Conservation (phyloP, 1,284 basidiomycete species). For the Cryptococcus jaspeensis region DNA sequence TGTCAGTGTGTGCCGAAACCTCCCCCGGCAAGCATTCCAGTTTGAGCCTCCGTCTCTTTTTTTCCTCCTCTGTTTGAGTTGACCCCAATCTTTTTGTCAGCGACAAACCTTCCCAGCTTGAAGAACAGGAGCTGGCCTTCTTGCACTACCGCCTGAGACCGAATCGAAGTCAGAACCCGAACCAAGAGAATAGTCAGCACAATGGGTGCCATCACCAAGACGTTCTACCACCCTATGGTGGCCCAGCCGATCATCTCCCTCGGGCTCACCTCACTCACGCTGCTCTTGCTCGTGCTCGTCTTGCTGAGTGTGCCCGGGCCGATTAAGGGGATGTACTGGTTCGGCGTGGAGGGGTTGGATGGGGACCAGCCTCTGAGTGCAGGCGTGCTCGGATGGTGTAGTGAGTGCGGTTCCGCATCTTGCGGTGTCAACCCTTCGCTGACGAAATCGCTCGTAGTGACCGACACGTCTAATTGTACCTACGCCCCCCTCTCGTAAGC, state of each 20-base stretch:
- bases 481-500: conserved; percentile 44
- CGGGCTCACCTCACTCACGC: conserved; percentile 32
- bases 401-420: conserved; percentile 21
- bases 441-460: conserved; percentile 12
- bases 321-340: conserved; percentile 47
- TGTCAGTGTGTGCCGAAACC: no score
- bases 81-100: no score
- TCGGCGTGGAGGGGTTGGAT: conserved; percentile 27
- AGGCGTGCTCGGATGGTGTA: conserved; percentile 46
- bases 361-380: conserved; percentile 26
- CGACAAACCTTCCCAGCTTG: no score
- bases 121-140: no score
- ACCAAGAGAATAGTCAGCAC: no score
- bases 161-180: no score
- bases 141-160: no score
- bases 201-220: background rate
- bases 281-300: conserved; percentile 43
- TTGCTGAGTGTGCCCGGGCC: conserved; percentile 46
- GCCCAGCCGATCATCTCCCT: conserved; percentile 37
- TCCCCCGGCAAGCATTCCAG: no score
- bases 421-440: background rate
- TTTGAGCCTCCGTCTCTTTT: no score
- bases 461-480: conserved; percentile 44
- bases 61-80: no score
- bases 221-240: conserved; percentile 20